A percentile compares a stretch with the other conserved stretches of the same genome.
Conservation (phyloP, 768 basidiomycete genomes). For the Leccinellum luteum region DNA sequence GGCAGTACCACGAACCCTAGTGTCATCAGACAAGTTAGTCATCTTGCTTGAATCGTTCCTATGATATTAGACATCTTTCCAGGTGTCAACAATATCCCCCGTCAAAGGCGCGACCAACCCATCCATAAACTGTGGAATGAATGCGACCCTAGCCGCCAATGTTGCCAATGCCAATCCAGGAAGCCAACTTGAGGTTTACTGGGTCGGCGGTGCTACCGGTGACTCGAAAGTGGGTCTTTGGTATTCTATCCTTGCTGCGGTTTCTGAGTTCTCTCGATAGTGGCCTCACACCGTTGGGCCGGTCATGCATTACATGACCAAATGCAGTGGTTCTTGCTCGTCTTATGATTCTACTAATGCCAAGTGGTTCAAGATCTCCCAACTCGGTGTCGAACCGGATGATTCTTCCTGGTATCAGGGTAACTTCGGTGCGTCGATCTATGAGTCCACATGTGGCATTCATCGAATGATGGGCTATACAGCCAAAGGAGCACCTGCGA, state of each 20-base stretch:
- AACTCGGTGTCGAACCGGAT: slow-evolving; percentile 41
- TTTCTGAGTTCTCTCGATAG: slow-evolving; percentile 16
- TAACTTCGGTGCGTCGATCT: slow-evolving; percentile 42
- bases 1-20: slow-evolving; percentile 34
- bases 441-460: neutral
- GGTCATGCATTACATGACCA: slow-evolving; percentile 70
- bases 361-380: slow-evolving; percentile 72
- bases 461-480: neutral
- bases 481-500: slow-evolving; percentile 40
- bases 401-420: slow-evolving; percentile 47
- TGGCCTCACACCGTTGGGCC: slow-evolving; percentile 65
- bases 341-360: slow-evolving; percentile 56
- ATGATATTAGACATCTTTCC: neutral
- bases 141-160: slow-evolving; percentile 46
- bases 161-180: slow-evolving; percentile 61
- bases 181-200: slow-evolving; percentile 49
- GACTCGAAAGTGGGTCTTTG: slow-evolving; percentile 30
- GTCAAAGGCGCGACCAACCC: slow-evolving; percentile 59
- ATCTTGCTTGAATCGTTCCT: neutral
- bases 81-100: slow-evolving; percentile 40
- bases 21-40: slow-evolving; percentile 42
- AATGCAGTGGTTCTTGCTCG: slow-evolving; percentile 55
- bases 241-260: neutral
- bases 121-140: slow-evolving; percentile 57
- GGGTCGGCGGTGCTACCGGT: slow-evolving; percentile 46